Base-by-base conservation (phyloP, 1,139 yeast genomes). In the Spencermartinsiella ligniputridi region DNA sequence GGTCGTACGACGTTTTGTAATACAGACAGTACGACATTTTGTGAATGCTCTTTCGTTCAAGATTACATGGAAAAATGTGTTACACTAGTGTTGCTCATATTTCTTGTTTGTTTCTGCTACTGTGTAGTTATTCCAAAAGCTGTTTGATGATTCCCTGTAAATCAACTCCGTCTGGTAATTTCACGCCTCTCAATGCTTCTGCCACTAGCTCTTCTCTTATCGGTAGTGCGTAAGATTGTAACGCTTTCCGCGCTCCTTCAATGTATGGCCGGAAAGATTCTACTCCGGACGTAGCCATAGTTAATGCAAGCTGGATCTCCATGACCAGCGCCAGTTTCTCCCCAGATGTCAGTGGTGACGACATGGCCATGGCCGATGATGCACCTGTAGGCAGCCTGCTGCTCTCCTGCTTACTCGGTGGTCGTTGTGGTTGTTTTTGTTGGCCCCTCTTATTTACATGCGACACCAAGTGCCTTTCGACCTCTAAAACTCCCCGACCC, bases 141-240 rank as follows among this genome's bases (percentile, higher is more conserved):
- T 13, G 17, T 8, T 49, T 47, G 18, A 60, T 34, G 3, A 57
- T 49, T 9, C 62, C 56, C 18, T 51, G 45, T 36, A 60, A 43
- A 40, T 60, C 61, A 11, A 60, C 56, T 33, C 53, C 55, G 9
- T 51, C 50, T 2, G 64, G 63, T 9, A 60, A 50, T 3, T 42
- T 36, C 20, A 59, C 50, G 3, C 56, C 56, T 30, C 54, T 44
- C 5, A 60, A 52, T 2, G 63, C 64, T 37, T 56, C 56, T 17
- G 46, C 43, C 11, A 59, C 30, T n/a, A 55, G 48, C 39, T 47
- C 39, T 36, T 50, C 51, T 41, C 51, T 49, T 38, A 45, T 40
- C 12, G 46, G 16, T 12, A 16, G 32, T 8, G 47, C 16, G 9
- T 40, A 48, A 21, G 52, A 27, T 17, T 50, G 45, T 17, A 57